These are phyloP conservation scores for Debaryomyces tyrocola DNA, from an alignment of 805 yeast genomes.

Conservation along the genomic window DNA sequence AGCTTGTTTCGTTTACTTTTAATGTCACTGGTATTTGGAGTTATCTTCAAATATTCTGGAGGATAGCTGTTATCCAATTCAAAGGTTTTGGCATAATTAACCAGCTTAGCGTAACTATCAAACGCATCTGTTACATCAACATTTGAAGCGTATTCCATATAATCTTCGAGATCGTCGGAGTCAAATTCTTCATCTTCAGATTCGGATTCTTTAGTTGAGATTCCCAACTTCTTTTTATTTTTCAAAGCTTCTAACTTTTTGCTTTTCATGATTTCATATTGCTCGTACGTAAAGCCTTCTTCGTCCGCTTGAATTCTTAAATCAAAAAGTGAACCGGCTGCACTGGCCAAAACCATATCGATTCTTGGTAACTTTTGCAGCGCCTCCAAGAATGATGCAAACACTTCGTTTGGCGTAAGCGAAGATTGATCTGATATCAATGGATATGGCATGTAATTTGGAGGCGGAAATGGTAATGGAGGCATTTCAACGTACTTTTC, in stretches of 20 bases:
- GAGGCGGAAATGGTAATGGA: conserved; percentile 47
- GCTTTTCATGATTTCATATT: conserved; percentile 11
- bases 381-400: conserved; percentile 35
- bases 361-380: conserved; percentile 35
- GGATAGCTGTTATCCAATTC: conserved; percentile 5
- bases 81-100: neutral
- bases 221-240: neutral
- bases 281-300: conserved; percentile 29
- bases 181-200: conserved; percentile 1
- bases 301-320: conserved; percentile 30
- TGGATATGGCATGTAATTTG: conserved; percentile 46
- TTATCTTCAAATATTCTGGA: conserved; percentile 3
- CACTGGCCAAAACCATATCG: conserved; percentile 48
- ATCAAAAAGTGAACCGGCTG: conserved; percentile 44
- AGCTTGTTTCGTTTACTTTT: neutral
- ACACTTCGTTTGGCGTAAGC: conserved; percentile 36
- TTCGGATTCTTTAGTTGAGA: neutral
- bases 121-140: conserved; percentile 21
- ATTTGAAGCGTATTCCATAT: conserved; percentile 20
- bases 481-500: conserved; percentile 23
- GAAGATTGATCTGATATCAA: conserved; percentile 34
- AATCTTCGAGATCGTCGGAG: conserved; percentile 19
- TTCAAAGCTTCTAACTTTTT: neutral
- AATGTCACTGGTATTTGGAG: conserved; percentile 10
- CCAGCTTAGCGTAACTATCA: conserved; percentile 15